Percentiles rank a stretch among this genome's conserved stretches.
These are phyloP conservation scores for Phytopythium ostracodes DNA, from an alignment of 352 stramenopile species.

Conservation along the genomic window DNA sequence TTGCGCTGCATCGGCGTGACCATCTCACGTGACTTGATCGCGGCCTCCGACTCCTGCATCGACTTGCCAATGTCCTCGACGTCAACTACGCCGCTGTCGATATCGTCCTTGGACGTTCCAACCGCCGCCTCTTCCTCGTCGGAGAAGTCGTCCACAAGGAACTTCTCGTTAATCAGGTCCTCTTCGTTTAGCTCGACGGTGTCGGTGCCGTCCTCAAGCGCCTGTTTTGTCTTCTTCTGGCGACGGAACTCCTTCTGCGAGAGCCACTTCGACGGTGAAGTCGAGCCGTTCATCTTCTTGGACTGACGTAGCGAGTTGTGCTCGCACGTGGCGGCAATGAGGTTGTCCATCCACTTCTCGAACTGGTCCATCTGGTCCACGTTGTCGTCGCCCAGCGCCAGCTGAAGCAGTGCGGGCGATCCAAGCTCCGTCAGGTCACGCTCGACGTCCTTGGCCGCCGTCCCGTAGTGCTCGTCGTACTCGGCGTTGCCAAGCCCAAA, in stretches of 20 bases:
- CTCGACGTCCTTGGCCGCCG: conserved; percentile 73
- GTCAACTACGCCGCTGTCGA: conserved; percentile 62
- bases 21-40: conserved; percentile 87
- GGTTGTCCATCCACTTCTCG: conserved; percentile 74
- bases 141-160: conserved; percentile 67
- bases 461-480: conserved; percentile 87
- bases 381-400: conserved; percentile 80
- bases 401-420: conserved; percentile 47
- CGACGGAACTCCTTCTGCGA: conserved; percentile 84
- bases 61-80: conserved; percentile 85
- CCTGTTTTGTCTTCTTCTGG: conserved; percentile 78
- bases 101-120: conserved; percentile 19
- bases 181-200: conserved; percentile 72
- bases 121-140: conserved; percentile 48
- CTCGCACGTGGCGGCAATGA: conserved; percentile 77
- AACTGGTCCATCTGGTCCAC: conserved; percentile 83
- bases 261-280: conserved; percentile 39
- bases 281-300: conserved; percentile 20
- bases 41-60: conserved; percentile 82
- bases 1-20: conserved; percentile 94
- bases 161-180: conserved; percentile 83
- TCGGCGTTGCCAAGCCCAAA: conserved; percentile 86
- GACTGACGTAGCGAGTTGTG: conserved; percentile 42
- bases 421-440: conserved; percentile 54
- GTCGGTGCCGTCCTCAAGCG: conserved; percentile 44